Percentiles rank a stretch among this genome's conserved stretches.
phyloP scores from a whole-genome alignment of 768 basidiomycete genomes.

The Pholiota microspora region DNA sequence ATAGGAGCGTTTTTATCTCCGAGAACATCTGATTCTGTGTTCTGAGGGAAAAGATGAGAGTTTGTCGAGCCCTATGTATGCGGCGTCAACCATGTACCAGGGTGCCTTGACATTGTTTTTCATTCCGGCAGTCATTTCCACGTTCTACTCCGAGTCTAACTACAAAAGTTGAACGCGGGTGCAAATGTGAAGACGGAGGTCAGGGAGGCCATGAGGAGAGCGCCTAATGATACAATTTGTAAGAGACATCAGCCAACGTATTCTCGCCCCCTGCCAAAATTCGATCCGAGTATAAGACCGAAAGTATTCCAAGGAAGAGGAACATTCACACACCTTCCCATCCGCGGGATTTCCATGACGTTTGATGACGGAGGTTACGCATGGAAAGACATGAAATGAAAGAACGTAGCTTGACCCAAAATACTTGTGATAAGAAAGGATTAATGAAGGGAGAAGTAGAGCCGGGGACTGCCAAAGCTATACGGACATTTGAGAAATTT shows the following conservation, averaged over 20 bases:
- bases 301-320: not conserved
- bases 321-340: not conserved
- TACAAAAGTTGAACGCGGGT: not conserved
- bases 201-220: not conserved
- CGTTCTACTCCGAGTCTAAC: not conserved
- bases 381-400: not conserved
- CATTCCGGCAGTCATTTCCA: not conserved
- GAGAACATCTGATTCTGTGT: too few species aligned
- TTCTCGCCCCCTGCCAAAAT: not conserved
- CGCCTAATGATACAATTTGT: not conserved
- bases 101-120: not conserved
- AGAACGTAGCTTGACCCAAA: not conserved
- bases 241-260: not conserved
- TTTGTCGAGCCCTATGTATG: not conserved
- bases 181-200: not conserved
- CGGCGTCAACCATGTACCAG: not conserved
- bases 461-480: not conserved
- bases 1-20: too few species aligned
- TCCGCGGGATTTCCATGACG: not conserved
- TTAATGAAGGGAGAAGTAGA: not conserved
- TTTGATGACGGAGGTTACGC: not conserved
- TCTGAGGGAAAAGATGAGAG: not conserved
- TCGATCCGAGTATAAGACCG: not conserved
- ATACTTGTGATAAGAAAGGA: not conserved
- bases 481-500: not conserved